These are phyloP conservation scores for Trichoderma atroviride DNA, from an alignment of 2,329 filamentous ascomycete species.

Conservation along the genomic window DNA sequence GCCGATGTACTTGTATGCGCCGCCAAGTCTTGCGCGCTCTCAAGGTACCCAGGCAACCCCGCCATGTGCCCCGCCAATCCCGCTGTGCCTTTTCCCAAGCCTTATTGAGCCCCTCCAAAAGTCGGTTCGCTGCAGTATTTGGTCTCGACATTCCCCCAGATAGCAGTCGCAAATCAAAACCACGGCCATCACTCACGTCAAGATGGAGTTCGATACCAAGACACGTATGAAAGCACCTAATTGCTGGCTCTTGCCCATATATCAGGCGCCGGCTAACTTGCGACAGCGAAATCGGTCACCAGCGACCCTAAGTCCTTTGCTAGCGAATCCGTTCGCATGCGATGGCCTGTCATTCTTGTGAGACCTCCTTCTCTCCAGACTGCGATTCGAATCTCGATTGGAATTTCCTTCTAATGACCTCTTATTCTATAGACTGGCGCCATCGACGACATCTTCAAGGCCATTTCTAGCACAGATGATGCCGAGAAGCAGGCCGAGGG, in stretches of 20 bases:
- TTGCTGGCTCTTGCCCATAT: slow-evolving; percentile 8
- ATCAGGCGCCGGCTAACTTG: slow-evolving; percentile 13
- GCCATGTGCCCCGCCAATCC: slow-evolving; percentile 23
- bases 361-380: slow-evolving; percentile 35
- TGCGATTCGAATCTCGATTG: neutral
- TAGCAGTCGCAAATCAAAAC: neutral
- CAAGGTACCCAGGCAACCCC: neutral
- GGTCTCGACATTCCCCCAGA: neutral
- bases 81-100: slow-evolving; percentile 6
- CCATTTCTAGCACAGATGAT: slow-evolving; percentile 62
- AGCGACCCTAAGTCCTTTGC: slow-evolving; percentile 86
- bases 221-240: slow-evolving; percentile 55
- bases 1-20: neutral
- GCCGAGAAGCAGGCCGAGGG: slow-evolving; percentile 73
- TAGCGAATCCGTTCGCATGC: slow-evolving; percentile 77
- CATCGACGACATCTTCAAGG: slow-evolving; percentile 91
- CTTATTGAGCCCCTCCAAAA: slow-evolving; percentile 16
- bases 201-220: slow-evolving; percentile 76
- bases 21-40: neutral
- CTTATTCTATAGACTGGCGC: slow-evolving; percentile 68
- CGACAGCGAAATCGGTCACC: slow-evolving; percentile 72
- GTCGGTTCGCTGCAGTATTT: neutral
- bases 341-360: slow-evolving; percentile 94
- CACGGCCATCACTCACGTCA: slow-evolving; percentile 21
- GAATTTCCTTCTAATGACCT: neutral